Evolutionary conservation across 305 asterid genomes (phyloP), one percentile per base, ranked within the genome.

Genomic region (Plantago lanceolata): DNA sequence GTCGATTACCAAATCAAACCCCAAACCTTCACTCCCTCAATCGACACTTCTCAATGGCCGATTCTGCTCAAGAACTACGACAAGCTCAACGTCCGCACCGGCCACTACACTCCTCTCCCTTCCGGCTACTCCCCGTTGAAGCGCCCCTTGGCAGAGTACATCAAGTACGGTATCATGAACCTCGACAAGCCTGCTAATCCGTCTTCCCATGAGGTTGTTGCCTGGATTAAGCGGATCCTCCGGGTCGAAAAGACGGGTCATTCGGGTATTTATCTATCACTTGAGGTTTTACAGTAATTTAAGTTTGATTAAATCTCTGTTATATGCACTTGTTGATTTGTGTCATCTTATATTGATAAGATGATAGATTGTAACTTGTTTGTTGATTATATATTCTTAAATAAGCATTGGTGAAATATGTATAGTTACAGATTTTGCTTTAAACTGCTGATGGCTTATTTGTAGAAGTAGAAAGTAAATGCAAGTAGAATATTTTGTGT

Each of bases 131-230:
- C 99, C 40, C 99, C 97, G 8, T 68, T 86, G 51, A 93, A 90
- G 51, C 90, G 97, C 9, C 99, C 99, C 5, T 33, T 87, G 3
- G 60, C 74, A 0, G 95, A 90, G 19, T 93, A 93, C 73, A 83
- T 93, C 75, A 87, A 91, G 67, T 93, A 89, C 61, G 99, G 99
- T 61, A 73, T 93, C 37, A 31, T 93, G 45, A 93, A 90, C 57
- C 91, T 93, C 45, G 99, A 93, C 59, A 87, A 90, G 61, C 99
- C 99, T 3, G 82, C 97, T 1, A 90, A 89, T 40, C 99, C 99
- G 0, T 89, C 97, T 2, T 87, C 97, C 20, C 99, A 89, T 53
- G 97, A 93, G 61, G 99, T 93, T 9, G 99, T 93, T n/a, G 99
- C 99, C 1, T 93, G 99, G 99, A 84, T 90, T 59, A 93, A 90